phyloP scores from a whole-genome alignment of 2,329 filamentous ascomycete species.

The Aphanoascus verrucosus region DNA sequence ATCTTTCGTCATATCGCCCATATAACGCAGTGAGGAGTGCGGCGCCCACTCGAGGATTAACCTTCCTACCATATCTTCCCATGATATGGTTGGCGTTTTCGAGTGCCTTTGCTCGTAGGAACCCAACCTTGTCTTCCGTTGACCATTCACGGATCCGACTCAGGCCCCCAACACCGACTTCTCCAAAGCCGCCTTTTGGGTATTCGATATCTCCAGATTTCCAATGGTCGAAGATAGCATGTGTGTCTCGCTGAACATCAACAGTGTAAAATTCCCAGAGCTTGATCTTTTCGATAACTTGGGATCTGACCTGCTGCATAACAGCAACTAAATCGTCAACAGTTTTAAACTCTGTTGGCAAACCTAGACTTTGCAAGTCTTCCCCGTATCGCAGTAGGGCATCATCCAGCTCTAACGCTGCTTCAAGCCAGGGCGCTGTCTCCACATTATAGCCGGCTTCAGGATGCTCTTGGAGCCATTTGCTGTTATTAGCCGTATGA shows the following conservation, averaged over 20 bases:
- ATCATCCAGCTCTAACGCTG: conserved; percentile 64
- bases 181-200: conserved; percentile 43
- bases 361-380: conserved; percentile 53
- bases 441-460: conserved; percentile 90
- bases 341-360: conserved; percentile 63
- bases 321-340: conserved; percentile 64
- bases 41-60: conserved; percentile 61
- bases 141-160: conserved; percentile 45
- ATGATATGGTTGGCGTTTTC: conserved; percentile 63
- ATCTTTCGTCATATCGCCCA: conserved; percentile 54
- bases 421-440: conserved; percentile 64
- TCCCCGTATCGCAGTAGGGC: conserved; percentile 57
- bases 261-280: conserved; percentile 92
- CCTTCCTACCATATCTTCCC: conserved; percentile 61
- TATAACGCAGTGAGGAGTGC: conserved; percentile 56
- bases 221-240: conserved; percentile 64
- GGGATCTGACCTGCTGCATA: conserved; percentile 72
- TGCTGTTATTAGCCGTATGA: conserved; percentile 90
- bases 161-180: conserved; percentile 40
- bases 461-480: conserved; percentile 87
- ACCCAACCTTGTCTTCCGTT: conserved; percentile 47
- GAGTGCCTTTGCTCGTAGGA: conserved; percentile 58
- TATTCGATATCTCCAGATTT: conserved; percentile 47
- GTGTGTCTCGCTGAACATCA: conserved; percentile 62
- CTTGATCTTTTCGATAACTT: conserved; percentile 64